A percentile compares a stretch with the other conserved stretches of the same genome.
Evolutionary conservation across 1,139 yeast species (phyloP).

Genomic region (Meyerozyma carpophila): DNA sequence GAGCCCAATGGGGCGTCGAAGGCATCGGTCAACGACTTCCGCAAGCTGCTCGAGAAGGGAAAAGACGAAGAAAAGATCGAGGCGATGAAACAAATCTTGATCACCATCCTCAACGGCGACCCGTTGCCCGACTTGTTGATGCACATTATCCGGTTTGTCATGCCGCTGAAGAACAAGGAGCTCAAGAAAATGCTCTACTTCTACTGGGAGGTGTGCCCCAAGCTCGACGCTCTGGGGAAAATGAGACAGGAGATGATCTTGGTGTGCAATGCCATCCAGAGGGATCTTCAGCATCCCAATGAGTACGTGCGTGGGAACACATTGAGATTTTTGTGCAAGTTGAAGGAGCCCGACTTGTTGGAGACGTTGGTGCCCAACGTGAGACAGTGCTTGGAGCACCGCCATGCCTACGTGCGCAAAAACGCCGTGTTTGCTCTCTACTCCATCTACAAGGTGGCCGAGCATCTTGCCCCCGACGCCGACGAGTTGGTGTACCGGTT

Average conservation of each 20-base stretch:
- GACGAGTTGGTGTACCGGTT: conserved; percentile 74
- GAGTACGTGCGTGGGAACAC: conserved; percentile 96
- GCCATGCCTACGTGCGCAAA: conserved; percentile 97
- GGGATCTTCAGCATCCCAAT: conserved; percentile 96
- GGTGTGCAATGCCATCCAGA: conserved; percentile 96
- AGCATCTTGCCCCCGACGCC: conserved; percentile 91
- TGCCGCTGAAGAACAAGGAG: conserved; percentile 91
- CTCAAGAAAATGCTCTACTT: conserved; percentile 89
- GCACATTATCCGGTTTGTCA: conserved; percentile 94
- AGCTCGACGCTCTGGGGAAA: conserved; percentile 80
- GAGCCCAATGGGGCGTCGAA: conserved; percentile 71
- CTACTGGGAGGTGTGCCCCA: conserved; percentile 98
- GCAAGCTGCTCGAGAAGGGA: conserved; percentile 79
- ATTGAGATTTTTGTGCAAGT: conserved; percentile 81
- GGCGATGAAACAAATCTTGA: conserved; percentile 83
- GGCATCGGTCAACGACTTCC: conserved; percentile 72
- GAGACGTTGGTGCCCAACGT: conserved; percentile 95
- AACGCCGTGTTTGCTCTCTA: conserved; percentile 91
- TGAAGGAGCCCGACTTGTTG: conserved; percentile 87
- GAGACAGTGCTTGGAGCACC: conserved; percentile 85
- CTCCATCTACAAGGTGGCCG: conserved; percentile 77
- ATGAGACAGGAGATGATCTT: conserved; percentile 98
- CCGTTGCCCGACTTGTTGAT: conserved; percentile 91
- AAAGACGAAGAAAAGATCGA: conserved; percentile 82
- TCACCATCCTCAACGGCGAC: conserved; percentile 88